These are phyloP conservation scores for Pelargonium exstipulatum DNA, from an alignment of 441 rosid species.

Conservation along the genomic window DNA sequence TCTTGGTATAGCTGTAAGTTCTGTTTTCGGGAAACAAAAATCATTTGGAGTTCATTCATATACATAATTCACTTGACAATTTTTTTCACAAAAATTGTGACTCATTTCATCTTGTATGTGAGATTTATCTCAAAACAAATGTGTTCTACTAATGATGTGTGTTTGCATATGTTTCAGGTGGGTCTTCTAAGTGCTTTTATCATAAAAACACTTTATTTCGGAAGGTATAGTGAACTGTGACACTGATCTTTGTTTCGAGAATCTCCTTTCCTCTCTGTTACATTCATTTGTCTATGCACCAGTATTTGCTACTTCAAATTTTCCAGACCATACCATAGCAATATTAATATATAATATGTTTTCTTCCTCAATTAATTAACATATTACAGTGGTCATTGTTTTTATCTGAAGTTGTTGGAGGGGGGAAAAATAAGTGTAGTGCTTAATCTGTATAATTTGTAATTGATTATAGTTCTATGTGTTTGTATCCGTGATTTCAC, in stretches of 20 bases:
- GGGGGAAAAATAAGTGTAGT: no score
- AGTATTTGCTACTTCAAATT: not conserved
- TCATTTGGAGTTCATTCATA: no score
- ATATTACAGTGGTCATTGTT: not conserved
- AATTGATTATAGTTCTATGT: not conserved
- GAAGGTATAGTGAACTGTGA: slow-evolving; percentile 39
- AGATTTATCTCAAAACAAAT: not conserved
- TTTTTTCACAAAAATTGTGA: no score
- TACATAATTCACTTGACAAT: no score
- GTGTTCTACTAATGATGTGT: not conserved
- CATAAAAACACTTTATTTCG: slow-evolving; percentile 66
- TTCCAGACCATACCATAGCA: not conserved
- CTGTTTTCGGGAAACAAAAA: not conserved
- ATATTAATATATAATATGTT: not conserved
- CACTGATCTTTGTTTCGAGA: not conserved
- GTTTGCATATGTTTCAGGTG: slow-evolving; percentile 32
- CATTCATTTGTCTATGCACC: no score
- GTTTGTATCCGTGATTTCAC: not conserved
- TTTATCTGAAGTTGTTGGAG: not conserved
- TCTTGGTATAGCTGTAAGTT: slow-evolving; percentile 61
- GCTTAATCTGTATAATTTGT: no score
- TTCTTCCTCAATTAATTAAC: no score
- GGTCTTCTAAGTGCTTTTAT: slow-evolving; percentile 63
- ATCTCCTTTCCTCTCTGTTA: not conserved
- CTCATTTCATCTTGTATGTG: no score